Evolutionary conservation across 1,139 yeast genomes (phyloP).

Genomic region (Yamadazyma atmosphaerica): DNA sequence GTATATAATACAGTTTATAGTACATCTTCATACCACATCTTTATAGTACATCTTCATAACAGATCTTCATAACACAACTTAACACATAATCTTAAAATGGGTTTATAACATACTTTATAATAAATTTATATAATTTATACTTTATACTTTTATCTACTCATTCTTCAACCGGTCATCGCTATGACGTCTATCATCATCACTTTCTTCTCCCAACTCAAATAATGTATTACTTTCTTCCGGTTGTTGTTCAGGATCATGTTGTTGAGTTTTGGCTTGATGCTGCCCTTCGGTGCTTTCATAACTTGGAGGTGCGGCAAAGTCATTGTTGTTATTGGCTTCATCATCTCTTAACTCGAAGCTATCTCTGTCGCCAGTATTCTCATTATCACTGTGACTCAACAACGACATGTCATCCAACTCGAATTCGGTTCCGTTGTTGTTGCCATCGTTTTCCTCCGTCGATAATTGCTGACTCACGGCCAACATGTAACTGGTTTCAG

Average conservation of each 20-base stretch:
- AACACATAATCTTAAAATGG: too few relatives aligned
- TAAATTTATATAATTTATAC: too few relatives aligned
- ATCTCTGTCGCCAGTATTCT: slow-evolving; percentile 30
- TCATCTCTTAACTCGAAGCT: slow-evolving; percentile 37
- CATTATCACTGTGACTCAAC: slow-evolving; percentile 48
- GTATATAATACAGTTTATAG: too few relatives aligned
- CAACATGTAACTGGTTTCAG: slow-evolving; percentile 89
- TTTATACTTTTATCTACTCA: too few relatives aligned
- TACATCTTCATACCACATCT: too few relatives aligned
- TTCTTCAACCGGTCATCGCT: slow-evolving; percentile 30
- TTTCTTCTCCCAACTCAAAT: slow-evolving; percentile 40
- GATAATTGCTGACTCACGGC: slow-evolving; percentile 94
- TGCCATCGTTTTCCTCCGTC: slow-evolving; percentile 61
- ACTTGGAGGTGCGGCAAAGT: slow-evolving; percentile 23
- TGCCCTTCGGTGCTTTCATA: slow-evolving; percentile 20
- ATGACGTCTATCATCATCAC: slow-evolving; percentile 28
- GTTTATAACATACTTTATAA: too few relatives aligned
- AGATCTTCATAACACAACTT: too few relatives aligned
- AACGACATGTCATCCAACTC: slow-evolving; percentile 75
- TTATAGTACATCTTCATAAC: too few relatives aligned
- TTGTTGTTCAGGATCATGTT: slow-evolving; percentile 10
- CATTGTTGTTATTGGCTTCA: background rate
- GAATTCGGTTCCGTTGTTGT: slow-evolving; percentile 55
- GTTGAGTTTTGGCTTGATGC: slow-evolving; percentile 2
- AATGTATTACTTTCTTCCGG: slow-evolving; percentile 32